Base-by-base conservation (phyloP, 2,329 filamentous ascomycete species). In the Byssochlamys sp. region DNA sequence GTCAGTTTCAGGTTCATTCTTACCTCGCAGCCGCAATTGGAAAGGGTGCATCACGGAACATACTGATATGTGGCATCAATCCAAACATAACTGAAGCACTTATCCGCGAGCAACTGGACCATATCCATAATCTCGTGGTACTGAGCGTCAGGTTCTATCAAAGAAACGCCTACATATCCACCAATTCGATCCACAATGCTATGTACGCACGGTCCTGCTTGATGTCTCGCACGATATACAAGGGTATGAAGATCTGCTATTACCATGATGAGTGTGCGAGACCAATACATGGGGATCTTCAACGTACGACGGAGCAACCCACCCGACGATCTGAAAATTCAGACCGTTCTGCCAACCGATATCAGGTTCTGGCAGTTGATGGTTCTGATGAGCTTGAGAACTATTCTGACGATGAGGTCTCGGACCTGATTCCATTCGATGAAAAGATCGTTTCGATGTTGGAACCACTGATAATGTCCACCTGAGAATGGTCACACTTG, bases 91-190 rank as follows among this genome's bases (percentile, higher is more conserved):
- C 84, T 0, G 85, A 85, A 62, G 74, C 81, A 6, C 73, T 74
- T 14, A 84, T 95, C 61, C 84, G 87, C 10, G 80, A 85, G 3
- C 88, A 95, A 64, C 78, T 94, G 39, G 86, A 91, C 26, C 90
- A 95, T 68, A 92, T 95, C 59, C 85, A 92, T 75, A 89, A 89
- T 60, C 78, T 95, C 1, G 77, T 86, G 25, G 81, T 95, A 10
- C 78, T 94, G 65, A 81, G 81, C 50, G 74, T 94, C 51, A 72
- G 74, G 6, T 86, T 88, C 69, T 71, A 73, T 2, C 75, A 78
- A 19, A 78, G 78, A 3, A 82, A 84, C 69, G 87, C 82, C 58
- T 83, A 83, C 69, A 84, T 95, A 62, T 85, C 82, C 57, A 89
- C 86, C 6, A 95, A 91, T 70, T 90, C 89, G 0, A 80, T 95